Conservation (phyloP, 2,329 filamentous ascomycete genomes). For the Exophiala spinifera region DNA sequence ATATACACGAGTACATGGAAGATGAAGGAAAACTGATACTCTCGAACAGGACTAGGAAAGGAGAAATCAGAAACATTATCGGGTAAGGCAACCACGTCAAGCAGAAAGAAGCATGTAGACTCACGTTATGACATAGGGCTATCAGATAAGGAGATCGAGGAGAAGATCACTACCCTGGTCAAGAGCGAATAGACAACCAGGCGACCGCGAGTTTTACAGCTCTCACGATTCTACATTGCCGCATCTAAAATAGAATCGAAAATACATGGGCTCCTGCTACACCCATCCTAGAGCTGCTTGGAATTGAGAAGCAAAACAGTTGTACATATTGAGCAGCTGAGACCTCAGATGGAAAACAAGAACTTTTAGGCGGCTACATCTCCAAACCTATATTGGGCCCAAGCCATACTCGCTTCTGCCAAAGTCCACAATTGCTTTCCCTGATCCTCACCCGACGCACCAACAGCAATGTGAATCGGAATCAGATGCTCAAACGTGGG, state of each 20-base stretch:
- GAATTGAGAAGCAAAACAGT: conserved; percentile 8
- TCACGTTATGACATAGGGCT: conserved; percentile 49
- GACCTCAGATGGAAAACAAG: not conserved
- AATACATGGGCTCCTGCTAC: not conserved
- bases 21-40: conserved; percentile 20
- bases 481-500: conserved; percentile 63
- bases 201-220: not conserved
- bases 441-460: conserved; percentile 51
- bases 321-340: conserved; percentile 23
- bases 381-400: conserved; percentile 55
- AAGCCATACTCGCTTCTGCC: conserved; percentile 52
- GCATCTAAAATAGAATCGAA: too few species aligned
- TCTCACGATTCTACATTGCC: too few species aligned
- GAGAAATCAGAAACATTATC: conserved; percentile 64
- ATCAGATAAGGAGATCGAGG: conserved; percentile 68
- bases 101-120: not conserved
- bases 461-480: conserved; percentile 58
- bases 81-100: conserved; percentile 42
- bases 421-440: conserved; percentile 50
- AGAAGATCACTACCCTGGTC: conserved; percentile 62
- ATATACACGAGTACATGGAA: not conserved
- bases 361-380: conserved; percentile 14
- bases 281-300: not conserved
- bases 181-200: conserved; percentile 43
- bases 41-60: conserved; percentile 59